Base-by-base conservation (phyloP, 2,329 filamentous ascomycete species). In the Knufia petricola region DNA sequence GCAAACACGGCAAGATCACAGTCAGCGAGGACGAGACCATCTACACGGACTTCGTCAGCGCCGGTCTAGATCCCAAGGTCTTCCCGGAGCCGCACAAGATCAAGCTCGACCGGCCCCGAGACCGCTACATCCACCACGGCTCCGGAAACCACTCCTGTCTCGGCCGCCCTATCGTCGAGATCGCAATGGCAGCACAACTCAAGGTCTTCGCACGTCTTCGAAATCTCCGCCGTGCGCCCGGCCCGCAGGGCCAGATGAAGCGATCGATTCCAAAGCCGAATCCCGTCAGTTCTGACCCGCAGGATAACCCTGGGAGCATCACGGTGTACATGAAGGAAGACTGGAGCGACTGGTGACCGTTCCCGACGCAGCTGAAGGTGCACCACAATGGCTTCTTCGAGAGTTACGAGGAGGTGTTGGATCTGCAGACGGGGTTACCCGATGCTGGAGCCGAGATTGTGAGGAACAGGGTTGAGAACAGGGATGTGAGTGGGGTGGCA, bases 71-170 rank as follows among this genome's bases (percentile, higher is more conserved):
- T 38, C 57, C 63, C 37, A 56, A 54, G 21, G 62, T 60, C 40
- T 69, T 68, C 53, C 61, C 63, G 3, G 63, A 69, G 34, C 66
- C 67, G 9, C 59, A 64, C 17, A 59, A 62, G 47, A 74, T 76
- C 52, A 63, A 70, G 32, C 62, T 71, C 1, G 62, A 66, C 20
- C 68, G 73, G 48, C 63, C 68, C 50, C 56, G 55, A 2, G 62
- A 62, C 2, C 58, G 63, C 1, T 68, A 75, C 24, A 65, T 67
- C 1, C 62, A 70, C 17, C 74, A 69, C 51, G 70, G 70, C 55
- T 67, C 67, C 46, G 71, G 71, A 0, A 66, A 69, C 26, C 72
- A 76, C 57, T 64, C 70, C 23, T 76, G 73, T 49, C 24, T 73
- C 1, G 68, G 65, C 32, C 63, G 64, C 30, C 64, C 72, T 3